These are phyloP conservation scores for Puccinia triticina DNA, from an alignment of 1,284 basidiomycete genomes.

Conservation along the genomic window DNA sequence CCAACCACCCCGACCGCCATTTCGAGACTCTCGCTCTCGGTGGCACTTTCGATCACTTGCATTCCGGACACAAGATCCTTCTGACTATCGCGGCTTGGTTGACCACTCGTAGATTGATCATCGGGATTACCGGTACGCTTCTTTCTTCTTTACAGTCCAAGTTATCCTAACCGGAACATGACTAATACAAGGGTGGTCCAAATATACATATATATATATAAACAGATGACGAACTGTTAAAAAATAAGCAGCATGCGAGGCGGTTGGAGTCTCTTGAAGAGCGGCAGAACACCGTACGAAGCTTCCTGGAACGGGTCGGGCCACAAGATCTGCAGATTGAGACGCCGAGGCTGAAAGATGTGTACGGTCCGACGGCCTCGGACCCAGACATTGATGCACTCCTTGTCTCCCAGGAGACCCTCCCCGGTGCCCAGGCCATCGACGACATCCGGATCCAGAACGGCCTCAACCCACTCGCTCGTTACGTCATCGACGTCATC, in stretches of 20 bases:
- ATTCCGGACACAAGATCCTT: slow-evolving; percentile 94
- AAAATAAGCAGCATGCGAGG: slow-evolving; percentile 1
- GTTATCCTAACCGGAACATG: too few relatives aligned
- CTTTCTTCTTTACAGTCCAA: too few relatives aligned
- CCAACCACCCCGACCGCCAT: not conserved
- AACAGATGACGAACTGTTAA: not conserved
- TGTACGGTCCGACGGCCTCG: slow-evolving; percentile 82
- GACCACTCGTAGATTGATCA: slow-evolving; percentile 75
- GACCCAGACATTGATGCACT: slow-evolving; percentile 84
- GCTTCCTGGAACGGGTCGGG: slow-evolving; percentile 62
- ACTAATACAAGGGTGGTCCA: too few relatives aligned
- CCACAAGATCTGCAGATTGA: slow-evolving; percentile 29
- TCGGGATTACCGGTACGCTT: slow-evolving; percentile 77
- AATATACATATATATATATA: too few relatives aligned
- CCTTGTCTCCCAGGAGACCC: slow-evolving; percentile 82
- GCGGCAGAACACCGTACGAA: slow-evolving; percentile 70
- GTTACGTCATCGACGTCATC: slow-evolving; percentile 53
- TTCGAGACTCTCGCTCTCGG: slow-evolving; percentile 63
- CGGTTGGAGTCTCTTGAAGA: slow-evolving; percentile 59
- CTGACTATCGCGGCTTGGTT: slow-evolving; percentile 88
- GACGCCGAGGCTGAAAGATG: slow-evolving; percentile 64
- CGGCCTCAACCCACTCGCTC: slow-evolving; percentile 37
- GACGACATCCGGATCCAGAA: slow-evolving; percentile 57
- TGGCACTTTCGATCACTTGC: slow-evolving; percentile 94
- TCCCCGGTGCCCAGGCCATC: slow-evolving; percentile 74